A percentile compares a stretch with the other conserved stretches of the same genome.
These are phyloP conservation scores for Reticulomyxa filosa DNA, from an alignment of 78 protist genomes.

Conservation along the genomic window DNA sequence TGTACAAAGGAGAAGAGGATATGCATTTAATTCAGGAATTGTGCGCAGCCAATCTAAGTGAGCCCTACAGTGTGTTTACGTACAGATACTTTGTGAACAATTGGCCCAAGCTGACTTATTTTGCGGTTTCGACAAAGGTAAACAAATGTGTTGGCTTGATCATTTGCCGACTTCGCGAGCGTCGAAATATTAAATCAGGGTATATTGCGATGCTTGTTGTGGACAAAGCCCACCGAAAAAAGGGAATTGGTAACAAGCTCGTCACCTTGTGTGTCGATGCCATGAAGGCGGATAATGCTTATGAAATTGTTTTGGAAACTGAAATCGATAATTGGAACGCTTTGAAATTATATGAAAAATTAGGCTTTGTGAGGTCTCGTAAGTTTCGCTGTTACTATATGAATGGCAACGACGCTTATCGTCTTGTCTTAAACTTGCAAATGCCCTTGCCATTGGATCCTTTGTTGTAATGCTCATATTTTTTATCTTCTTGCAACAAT, in stretches of 20 bases:
- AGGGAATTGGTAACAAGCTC: constrained; percentile 23
- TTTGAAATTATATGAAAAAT: neutral
- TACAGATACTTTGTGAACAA: constrained; percentile 63
- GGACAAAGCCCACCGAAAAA: constrained; percentile 27
- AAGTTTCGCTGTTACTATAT: too few species aligned
- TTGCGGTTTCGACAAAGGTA: neutral
- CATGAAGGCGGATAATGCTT: too few species aligned
- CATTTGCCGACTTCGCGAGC: constrained; percentile 12
- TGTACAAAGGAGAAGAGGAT: too few species aligned
- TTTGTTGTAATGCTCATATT: too few species aligned
- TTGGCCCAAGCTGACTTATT: constrained; percentile 9
- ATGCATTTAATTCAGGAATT: too few species aligned
- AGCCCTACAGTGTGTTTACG: constrained; percentile 81
- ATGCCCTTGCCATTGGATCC: too few species aligned
- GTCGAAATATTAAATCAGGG: constrained; percentile 22
- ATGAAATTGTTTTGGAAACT: constrained; percentile 5
- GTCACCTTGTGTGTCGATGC: constrained; percentile 8
- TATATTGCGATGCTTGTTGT: constrained; percentile 72
- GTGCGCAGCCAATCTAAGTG: constrained; percentile 53
- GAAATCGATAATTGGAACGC: neutral
- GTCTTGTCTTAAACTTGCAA: too few species aligned
- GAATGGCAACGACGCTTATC: too few species aligned
- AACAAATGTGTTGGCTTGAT: constrained; percentile 8
- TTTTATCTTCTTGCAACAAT: too few species aligned
- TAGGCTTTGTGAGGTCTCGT: neutral